Percentiles rank a stretch among this genome's conserved stretches.
phyloP scores from a whole-genome alignment of 1,139 yeast species.

The Yamadazyma jaroonii region DNA sequence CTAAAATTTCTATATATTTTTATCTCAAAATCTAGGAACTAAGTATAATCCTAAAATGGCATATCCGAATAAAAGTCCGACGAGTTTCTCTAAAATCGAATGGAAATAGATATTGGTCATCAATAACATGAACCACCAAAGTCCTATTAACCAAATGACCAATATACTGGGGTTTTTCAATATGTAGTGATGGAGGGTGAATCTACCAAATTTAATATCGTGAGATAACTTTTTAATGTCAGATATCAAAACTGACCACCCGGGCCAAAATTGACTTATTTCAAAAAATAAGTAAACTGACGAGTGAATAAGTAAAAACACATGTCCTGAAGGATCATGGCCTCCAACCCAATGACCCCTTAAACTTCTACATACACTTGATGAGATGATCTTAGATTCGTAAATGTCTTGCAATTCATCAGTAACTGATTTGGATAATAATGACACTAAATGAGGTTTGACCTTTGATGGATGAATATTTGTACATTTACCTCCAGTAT shows the following conservation, averaged over 20 bases:
- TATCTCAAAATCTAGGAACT: background rate
- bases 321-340: slow-evolving; percentile 95
- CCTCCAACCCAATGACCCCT: slow-evolving; percentile 89
- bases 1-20: background rate
- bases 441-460: slow-evolving; percentile 3
- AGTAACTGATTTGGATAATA: slow-evolving; percentile 8
- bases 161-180: slow-evolving; percentile 42
- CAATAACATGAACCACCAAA: slow-evolving; percentile 88
- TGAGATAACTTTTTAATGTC: slow-evolving; percentile 2
- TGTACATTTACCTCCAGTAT: slow-evolving; percentile 83
- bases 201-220: slow-evolving; percentile 4
- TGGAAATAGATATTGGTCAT: slow-evolving; percentile 88
- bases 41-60: slow-evolving; percentile 27
- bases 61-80: slow-evolving; percentile 64
- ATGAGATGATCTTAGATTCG: slow-evolving; percentile 29
- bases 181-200: slow-evolving; percentile 7
- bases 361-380: slow-evolving; percentile 55
- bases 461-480: slow-evolving; percentile 11
- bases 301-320: slow-evolving; percentile 73
- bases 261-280: slow-evolving; percentile 41
- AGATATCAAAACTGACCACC: slow-evolving; percentile 14
- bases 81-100: slow-evolving; percentile 67
- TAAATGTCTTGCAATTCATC: slow-evolving; percentile 8
- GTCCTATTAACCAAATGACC: slow-evolving; percentile 40
- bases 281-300: slow-evolving; percentile 72